These are phyloP conservation scores for Botrytis sinoallii DNA, from an alignment of 2,329 filamentous ascomycete genomes.

Conservation along the genomic window DNA sequence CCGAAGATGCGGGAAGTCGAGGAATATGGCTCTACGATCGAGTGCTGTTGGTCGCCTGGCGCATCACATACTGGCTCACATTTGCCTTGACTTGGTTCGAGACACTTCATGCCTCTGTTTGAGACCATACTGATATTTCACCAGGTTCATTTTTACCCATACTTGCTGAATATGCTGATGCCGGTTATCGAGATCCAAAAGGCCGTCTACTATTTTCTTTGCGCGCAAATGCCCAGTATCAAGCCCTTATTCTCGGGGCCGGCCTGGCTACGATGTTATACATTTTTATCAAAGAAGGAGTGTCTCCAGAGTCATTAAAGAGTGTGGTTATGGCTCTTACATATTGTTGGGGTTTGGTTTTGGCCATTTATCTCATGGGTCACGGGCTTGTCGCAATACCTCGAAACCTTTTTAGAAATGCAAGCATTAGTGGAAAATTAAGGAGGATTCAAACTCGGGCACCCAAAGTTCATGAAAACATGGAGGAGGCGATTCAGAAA, in stretches of 20 bases:
- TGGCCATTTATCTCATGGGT: constrained; percentile 97
- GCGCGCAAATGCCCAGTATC: constrained; percentile 83
- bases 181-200: constrained; percentile 84
- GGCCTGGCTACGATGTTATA: constrained; percentile 75
- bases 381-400: constrained; percentile 93
- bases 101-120: not conserved
- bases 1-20: constrained; percentile 65
- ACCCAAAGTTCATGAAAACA: constrained; percentile 77
- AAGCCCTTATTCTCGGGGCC: constrained; percentile 72
- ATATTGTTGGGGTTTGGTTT: constrained; percentile 86
- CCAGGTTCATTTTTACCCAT: constrained; percentile 83
- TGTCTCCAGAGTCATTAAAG: constrained; percentile 71
- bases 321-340: constrained; percentile 86
- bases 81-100: constrained; percentile 87
- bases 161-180: constrained; percentile 90
- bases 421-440: constrained; percentile 71
- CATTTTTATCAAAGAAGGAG: constrained; percentile 74
- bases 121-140: constrained; percentile 1
- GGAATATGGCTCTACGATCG: constrained; percentile 85
- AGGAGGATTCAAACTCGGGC: constrained; percentile 75
- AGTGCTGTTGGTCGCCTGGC: constrained; percentile 82
- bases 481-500: constrained; percentile 78
- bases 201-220: constrained; percentile 81
- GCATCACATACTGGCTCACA: constrained; percentile 95
- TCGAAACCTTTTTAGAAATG: constrained; percentile 72